These are phyloP conservation scores for Microdochium trichocladiopsis DNA, from an alignment of 2,329 filamentous ascomycete species.

Conservation along the genomic window DNA sequence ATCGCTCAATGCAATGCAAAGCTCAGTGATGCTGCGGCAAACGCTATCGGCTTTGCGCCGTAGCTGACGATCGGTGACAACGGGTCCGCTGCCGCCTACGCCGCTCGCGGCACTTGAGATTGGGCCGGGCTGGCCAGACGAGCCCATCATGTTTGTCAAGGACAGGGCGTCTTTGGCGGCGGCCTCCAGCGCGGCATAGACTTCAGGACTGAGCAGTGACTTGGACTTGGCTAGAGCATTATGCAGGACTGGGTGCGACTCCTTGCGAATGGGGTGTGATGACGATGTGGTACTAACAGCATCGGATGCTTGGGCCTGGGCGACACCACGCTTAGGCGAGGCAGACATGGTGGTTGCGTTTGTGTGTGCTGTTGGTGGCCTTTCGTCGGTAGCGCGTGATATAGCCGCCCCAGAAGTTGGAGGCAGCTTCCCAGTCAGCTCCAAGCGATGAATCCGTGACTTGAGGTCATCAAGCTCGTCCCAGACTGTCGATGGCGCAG, in stretches of 20 bases:
- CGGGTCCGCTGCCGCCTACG: conserved; percentile 41
- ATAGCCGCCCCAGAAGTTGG: conserved; percentile 75
- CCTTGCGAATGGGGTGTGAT: conserved; percentile 33
- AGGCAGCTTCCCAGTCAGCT: conserved; percentile 82
- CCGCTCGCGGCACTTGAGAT: conserved; percentile 61
- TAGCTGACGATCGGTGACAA: conserved; percentile 72
- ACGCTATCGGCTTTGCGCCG: conserved; percentile 88
- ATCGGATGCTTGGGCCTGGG: conserved; percentile 39
- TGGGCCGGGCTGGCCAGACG: conserved; percentile 59
- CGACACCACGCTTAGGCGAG: conserved; percentile 69
- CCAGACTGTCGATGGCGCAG: conserved; percentile 90
- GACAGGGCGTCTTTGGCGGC: conserved; percentile 76
- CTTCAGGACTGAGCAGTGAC: conserved; percentile 57
- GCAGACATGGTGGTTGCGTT: conserved; percentile 82
- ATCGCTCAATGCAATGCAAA: conserved; percentile 78
- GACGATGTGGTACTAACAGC: conserved; percentile 30
- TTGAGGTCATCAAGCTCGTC: conserved; percentile 95
- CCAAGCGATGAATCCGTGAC: conserved; percentile 82
- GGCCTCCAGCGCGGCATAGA: conserved; percentile 74
- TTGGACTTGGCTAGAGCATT: conserved; percentile 77
- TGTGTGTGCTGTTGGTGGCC: conserved; percentile 85
- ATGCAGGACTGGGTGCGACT: conserved; percentile 70
- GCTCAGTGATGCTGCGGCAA: conserved; percentile 85
- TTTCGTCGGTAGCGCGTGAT: conserved; percentile 66
- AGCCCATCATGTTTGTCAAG: conserved; percentile 71